Evolutionary conservation across 139 green algal genomes (phyloP).

Genomic region (Microglena sp.): DNA sequence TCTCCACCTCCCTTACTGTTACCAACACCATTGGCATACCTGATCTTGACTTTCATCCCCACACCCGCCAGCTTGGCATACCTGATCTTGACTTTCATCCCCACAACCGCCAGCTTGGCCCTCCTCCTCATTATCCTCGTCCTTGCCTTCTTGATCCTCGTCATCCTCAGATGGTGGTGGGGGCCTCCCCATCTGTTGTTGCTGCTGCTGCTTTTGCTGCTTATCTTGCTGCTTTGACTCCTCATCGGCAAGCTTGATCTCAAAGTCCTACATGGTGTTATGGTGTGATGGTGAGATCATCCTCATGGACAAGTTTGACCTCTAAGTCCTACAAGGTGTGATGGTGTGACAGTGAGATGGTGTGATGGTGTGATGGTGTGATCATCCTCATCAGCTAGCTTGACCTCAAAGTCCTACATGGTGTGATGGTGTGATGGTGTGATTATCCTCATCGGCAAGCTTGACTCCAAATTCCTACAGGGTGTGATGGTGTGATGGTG

Average conservation of each 20-base stretch:
- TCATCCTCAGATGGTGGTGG: constrained; percentile 7
- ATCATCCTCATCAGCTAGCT: background rate
- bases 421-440: no score
- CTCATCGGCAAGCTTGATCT: constrained; percentile 44
- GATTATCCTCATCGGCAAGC: background rate
- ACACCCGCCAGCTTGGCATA: no score
- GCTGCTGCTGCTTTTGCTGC: constrained; percentile 19
- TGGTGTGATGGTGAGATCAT: background rate
- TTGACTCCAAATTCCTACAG: constrained; percentile 5
- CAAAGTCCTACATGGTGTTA: constrained; percentile 52
- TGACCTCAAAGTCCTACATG: constrained; percentile 6
- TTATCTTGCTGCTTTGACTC: constrained; percentile 23
- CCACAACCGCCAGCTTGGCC: no score
- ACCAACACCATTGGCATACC: no score
- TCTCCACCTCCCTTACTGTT: no score
- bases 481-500: no score
- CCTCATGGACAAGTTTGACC: background rate
- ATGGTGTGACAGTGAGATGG: background rate
- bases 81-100: no score
- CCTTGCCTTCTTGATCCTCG: constrained; percentile 30
- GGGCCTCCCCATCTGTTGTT: constrained; percentile 21
- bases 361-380: background rate
- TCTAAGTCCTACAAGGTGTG: background rate
- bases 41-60: no score
- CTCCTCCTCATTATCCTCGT: constrained; percentile 15